These are phyloP conservation scores for Metschnikowia chrysomelidarum DNA, from an alignment of 805 yeast genomes.

Conservation along the genomic window DNA sequence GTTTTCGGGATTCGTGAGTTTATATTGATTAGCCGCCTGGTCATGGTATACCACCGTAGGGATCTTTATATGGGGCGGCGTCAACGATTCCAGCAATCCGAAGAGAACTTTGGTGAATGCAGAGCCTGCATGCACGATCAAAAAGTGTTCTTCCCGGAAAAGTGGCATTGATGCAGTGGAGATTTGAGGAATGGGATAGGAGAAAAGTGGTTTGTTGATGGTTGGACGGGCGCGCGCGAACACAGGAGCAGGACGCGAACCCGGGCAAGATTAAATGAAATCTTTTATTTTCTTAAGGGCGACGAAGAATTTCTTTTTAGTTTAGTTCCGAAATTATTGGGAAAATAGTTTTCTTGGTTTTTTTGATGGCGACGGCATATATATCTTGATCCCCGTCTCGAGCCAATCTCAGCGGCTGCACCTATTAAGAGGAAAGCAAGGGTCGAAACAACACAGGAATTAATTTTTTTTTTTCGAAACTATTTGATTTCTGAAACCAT, in stretches of 20 bases:
- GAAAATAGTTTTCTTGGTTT: too few species aligned
- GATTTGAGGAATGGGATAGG: conserved; percentile 1
- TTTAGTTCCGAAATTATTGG: too few species aligned
- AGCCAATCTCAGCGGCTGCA: too few species aligned
- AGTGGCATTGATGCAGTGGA: conserved; percentile 35
- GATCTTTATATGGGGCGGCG: conserved; percentile 71
- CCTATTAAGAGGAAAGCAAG: too few species aligned
- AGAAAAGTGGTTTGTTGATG: conserved; percentile 5
- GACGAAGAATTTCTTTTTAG: too few species aligned
- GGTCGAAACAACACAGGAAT: too few species aligned
- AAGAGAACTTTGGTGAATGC: conserved; percentile 69
- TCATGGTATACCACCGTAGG: conserved; percentile 74
- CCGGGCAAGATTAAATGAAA: too few species aligned
- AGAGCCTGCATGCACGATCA: conserved; percentile 79
- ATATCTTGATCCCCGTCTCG: too few species aligned
- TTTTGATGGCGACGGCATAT: too few species aligned
- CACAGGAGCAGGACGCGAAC: not conserved
- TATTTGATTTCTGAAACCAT: too few species aligned
- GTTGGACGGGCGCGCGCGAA: not conserved
- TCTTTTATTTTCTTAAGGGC: too few species aligned
- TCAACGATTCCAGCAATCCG: conserved; percentile 72
- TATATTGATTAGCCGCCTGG: conserved; percentile 34
- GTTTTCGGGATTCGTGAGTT: conserved; percentile 25
- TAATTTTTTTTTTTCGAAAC: too few species aligned
- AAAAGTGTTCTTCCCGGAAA: conserved; percentile 43